Evolutionary conservation across 148 eudicot genomes (phyloP).

Genomic region (Spergularia bocconei): DNA sequence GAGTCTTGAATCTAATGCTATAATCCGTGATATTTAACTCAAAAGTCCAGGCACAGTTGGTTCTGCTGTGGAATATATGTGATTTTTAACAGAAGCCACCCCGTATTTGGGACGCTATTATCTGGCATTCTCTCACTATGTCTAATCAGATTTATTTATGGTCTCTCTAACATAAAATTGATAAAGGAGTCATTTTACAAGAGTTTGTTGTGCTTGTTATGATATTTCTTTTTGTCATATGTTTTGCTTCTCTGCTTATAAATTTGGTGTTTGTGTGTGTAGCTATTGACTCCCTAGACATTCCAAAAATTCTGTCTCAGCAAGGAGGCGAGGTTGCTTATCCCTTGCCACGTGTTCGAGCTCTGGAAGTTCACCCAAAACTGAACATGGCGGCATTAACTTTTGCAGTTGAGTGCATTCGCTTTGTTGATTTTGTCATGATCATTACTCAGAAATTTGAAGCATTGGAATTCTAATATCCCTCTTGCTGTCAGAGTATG

Average conservation of each 20-base stretch:
- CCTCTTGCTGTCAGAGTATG: slow-evolving; percentile 48
- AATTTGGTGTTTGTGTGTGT: slow-evolving; percentile 16
- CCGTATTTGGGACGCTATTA: background rate
- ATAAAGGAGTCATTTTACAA: background rate
- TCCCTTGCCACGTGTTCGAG: slow-evolving; percentile 86
- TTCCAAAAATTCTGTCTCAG: slow-evolving; percentile 93
- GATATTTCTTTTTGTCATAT: slow-evolving; percentile 9
- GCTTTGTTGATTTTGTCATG: background rate
- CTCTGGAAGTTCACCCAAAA: slow-evolving; percentile 82
- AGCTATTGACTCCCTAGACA: slow-evolving; percentile 87
- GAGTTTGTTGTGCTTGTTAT: slow-evolving; percentile 10
- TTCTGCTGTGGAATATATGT: background rate
- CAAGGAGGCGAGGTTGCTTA: slow-evolving; percentile 97
- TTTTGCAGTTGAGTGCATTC: slow-evolving; percentile 75
- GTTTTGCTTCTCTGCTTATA: slow-evolving; percentile 5
- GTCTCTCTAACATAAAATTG: background rate
- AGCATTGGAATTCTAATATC: background rate
- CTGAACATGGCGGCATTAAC: slow-evolving; percentile 78
- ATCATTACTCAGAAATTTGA: slow-evolving; percentile 14
- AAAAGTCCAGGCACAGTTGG: background rate
- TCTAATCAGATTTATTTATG: too few relatives aligned
- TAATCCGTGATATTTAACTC: background rate
- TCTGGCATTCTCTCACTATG: background rate
- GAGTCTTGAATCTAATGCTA: background rate
- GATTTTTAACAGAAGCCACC: background rate